Evolutionary conservation across 768 basidiomycete species (phyloP), one percentile per base, ranked within the genome.

Genomic region (Xerocomellus amylosporus): DNA sequence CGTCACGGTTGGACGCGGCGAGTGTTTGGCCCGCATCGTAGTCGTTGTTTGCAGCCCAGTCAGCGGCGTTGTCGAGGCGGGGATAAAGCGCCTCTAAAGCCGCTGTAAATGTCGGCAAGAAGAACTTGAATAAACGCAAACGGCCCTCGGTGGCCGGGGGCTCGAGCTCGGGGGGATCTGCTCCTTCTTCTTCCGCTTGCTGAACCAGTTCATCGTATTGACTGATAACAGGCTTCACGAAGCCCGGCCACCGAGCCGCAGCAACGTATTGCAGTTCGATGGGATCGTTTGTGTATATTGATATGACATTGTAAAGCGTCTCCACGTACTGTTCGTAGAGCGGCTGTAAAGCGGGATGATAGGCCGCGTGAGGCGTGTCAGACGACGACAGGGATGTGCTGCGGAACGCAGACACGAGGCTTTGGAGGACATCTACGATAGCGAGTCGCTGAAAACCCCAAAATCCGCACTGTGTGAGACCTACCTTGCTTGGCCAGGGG

Each of bases 221-320:
- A 49, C 81, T 81, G 8, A 89, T 65, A 14, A 92, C 64, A 0
- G 90, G 89, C 50, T 83, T 79, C 1, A 86, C 79, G 60, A 90
- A 92, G 2, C 84, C 86, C 0, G 90, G 88, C 90, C 91, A 93
- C 20, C 85, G 78, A 7, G 90, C 87, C 0, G 86, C 84, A 3
- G 87, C 82, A 28, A 93, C 79, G 63, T 92, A 93, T 40, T 80
- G 78, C 1, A 93, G 75, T 63, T 93, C 90, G 46, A 81, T 66
- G 1, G 83, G 80, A 62, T 91, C 85, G 38, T 77, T 79, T 4
- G 81, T 84, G 67, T 85, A 90, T 7, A 82, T 76, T 20, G 78
- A 78, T 64, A 89, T 84, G 30, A 81, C 74, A 44, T 81, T 79
- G 63, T 81, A 82, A 3, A 93, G 68, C 10, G 80, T 74, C 8